Percentiles rank a stretch among this genome's conserved stretches.
These are phyloP conservation scores for Helminthosporium solani DNA, from an alignment of 2,329 filamentous ascomycete genomes.

Conservation along the genomic window DNA sequence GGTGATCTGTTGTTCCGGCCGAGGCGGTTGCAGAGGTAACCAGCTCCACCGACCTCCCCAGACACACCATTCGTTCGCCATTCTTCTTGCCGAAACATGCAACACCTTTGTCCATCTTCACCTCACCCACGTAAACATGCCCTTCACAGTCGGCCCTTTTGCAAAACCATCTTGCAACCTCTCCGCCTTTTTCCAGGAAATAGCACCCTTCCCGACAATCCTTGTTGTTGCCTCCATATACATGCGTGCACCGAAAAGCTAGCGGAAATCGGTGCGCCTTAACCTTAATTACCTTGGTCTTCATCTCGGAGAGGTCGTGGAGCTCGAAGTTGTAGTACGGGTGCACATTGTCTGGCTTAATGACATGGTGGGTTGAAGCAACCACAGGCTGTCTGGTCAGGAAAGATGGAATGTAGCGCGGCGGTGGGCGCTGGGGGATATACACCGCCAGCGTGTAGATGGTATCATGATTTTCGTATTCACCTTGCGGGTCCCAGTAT, in stretches of 20 bases:
- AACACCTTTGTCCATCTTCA: constrained; percentile 13
- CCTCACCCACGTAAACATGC: constrained; percentile 24
- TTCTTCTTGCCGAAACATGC: constrained; percentile 34
- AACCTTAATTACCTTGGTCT: constrained; percentile 10
- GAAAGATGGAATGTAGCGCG: constrained; percentile 17
- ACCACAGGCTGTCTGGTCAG: constrained; percentile 14
- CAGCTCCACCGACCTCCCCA: constrained; percentile 2
- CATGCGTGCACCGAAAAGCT: constrained; percentile 26
- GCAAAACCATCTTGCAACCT: constrained; percentile 16
- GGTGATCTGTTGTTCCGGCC: background rate
- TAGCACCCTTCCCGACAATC: constrained; percentile 27
- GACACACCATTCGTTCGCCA: constrained; percentile 26
- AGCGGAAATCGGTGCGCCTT: constrained; percentile 14
- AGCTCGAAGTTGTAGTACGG: constrained; percentile 16
- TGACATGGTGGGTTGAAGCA: constrained; percentile 4
- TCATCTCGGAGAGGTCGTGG: constrained; percentile 17
- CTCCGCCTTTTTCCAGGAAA: constrained; percentile 28
- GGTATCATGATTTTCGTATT: constrained; percentile 21
- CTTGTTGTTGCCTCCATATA: constrained; percentile 4
- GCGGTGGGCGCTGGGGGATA: constrained; percentile 19
- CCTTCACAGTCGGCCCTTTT: constrained; percentile 25
- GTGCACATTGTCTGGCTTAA: constrained; percentile 10
- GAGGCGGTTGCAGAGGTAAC: background rate
- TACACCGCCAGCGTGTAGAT: constrained; percentile 24
- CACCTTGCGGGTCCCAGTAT: constrained; percentile 22